Conservation (phyloP, 169 alveolate species). For the Plasmodium gonderi region DNA sequence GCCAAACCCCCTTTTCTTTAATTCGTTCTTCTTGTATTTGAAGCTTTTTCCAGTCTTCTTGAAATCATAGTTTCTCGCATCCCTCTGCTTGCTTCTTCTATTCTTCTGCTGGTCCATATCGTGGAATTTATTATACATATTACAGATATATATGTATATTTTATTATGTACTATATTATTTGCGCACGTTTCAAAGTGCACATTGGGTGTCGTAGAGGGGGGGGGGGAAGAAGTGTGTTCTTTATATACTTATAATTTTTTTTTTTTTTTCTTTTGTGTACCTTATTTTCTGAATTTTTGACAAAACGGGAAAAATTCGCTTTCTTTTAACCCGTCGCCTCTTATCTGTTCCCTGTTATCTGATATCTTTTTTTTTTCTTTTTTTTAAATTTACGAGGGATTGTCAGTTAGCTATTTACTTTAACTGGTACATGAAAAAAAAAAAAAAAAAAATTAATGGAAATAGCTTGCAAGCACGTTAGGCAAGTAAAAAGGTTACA, state of each 20-base stretch:
- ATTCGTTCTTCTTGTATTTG: constrained; percentile 32
- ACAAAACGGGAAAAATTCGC: background rate
- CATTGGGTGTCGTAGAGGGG: too few species aligned
- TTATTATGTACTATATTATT: too few species aligned
- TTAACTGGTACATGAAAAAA: background rate
- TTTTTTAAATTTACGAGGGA: background rate
- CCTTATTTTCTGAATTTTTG: background rate
- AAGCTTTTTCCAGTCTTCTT: constrained; percentile 34
- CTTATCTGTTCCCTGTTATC: too few species aligned
- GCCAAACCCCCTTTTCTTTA: constrained; percentile 24
- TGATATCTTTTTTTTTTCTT: too few species aligned
- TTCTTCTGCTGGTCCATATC: background rate
- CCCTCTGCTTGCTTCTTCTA: background rate
- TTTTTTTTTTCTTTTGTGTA: background rate
- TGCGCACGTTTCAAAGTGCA: too few species aligned
- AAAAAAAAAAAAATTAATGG: background rate
- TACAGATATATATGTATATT: too few species aligned
- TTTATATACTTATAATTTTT: background rate
- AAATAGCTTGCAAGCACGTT: background rate
- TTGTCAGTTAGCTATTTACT: background rate
- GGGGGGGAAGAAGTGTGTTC: too few species aligned
- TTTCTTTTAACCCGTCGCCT: too few species aligned
- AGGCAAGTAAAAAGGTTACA: background rate
- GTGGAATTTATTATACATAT: constrained; percentile 26
- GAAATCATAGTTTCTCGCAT: constrained; percentile 9